Conservation (phyloP, 2,329 filamentous ascomycete species). For the Blastomyces parvus region DNA sequence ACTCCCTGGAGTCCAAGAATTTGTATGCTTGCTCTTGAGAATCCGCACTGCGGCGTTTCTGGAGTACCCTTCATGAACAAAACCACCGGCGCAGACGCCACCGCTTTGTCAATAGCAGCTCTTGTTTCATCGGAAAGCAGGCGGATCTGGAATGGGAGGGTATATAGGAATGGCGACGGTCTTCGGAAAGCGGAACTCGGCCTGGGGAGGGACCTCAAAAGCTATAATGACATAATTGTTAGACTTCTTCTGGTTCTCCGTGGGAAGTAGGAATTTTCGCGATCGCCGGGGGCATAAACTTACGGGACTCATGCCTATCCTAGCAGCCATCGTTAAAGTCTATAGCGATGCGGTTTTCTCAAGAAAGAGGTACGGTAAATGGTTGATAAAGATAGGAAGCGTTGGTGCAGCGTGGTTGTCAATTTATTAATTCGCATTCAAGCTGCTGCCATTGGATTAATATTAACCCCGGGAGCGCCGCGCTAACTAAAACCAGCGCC, state of each 20-base stretch:
- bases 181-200: constrained; percentile 2
- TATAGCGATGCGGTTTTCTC: background rate
- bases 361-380: background rate
- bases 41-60: constrained; percentile 91
- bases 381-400: background rate
- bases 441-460: too few relatives aligned
- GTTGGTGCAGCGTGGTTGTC: background rate
- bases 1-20: constrained; percentile 91
- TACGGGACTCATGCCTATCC: constrained; percentile 3
- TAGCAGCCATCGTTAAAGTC: background rate
- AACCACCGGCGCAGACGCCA: constrained; percentile 80
- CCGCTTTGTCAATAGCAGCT: constrained; percentile 80
- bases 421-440: background rate
- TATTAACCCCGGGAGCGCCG: too few relatives aligned
- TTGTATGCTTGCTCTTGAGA: constrained; percentile 90
- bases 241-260: background rate
- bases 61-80: constrained; percentile 99
- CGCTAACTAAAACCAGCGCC: too few relatives aligned
- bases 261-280: background rate
- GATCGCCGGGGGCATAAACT: background rate
- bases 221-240: background rate
- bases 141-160: constrained; percentile 11
- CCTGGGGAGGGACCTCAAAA: constrained; percentile 8
- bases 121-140: constrained; percentile 72
- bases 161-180: constrained; percentile 1